A percentile compares a stretch with the other conserved stretches of the same genome.
Evolutionary conservation across 1,284 basidiomycete species (phyloP).

Genomic region (Naganishia albida): DNA sequence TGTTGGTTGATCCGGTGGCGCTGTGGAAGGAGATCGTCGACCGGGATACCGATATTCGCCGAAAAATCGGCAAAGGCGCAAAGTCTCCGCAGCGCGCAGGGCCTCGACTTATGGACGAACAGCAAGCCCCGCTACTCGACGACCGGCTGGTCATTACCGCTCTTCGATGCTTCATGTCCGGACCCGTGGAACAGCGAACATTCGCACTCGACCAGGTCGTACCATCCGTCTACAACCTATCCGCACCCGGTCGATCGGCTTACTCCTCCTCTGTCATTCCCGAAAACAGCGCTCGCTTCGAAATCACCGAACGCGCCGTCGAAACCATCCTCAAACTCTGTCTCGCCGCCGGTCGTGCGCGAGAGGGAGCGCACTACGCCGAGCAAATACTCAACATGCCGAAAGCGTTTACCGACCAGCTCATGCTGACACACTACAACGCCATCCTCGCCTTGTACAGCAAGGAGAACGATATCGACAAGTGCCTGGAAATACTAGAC

Average conservation of each 20-base stretch:
- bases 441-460: slow-evolving; percentile 35
- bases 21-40: slow-evolving; percentile 23
- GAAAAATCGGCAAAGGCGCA: slow-evolving; percentile 32
- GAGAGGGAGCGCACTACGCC: slow-evolving; percentile 40
- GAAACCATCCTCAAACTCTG: slow-evolving; percentile 39
- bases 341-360: slow-evolving; percentile 31
- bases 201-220: slow-evolving; percentile 39
- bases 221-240: slow-evolving; percentile 40
- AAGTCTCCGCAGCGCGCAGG: slow-evolving; percentile 40
- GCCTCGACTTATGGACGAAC: slow-evolving; percentile 36
- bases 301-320: slow-evolving; percentile 36
- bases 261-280: slow-evolving; percentile 18
- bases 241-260: slow-evolving; percentile 36
- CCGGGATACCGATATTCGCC: background rate
- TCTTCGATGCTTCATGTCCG: slow-evolving; percentile 38
- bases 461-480: slow-evolving; percentile 34
- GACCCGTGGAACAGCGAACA: slow-evolving; percentile 41
- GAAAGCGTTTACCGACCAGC: slow-evolving; percentile 11
- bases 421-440: slow-evolving; percentile 38
- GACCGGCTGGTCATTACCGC: slow-evolving; percentile 39
- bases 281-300: slow-evolving; percentile 24
- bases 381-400: slow-evolving; percentile 36
- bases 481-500: slow-evolving; percentile 38
- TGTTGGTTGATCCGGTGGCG: slow-evolving; percentile 22
- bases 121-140: slow-evolving; percentile 38